Evolutionary conservation across 163 green algal species (phyloP).

Genomic region (Volvox carteri): DNA sequence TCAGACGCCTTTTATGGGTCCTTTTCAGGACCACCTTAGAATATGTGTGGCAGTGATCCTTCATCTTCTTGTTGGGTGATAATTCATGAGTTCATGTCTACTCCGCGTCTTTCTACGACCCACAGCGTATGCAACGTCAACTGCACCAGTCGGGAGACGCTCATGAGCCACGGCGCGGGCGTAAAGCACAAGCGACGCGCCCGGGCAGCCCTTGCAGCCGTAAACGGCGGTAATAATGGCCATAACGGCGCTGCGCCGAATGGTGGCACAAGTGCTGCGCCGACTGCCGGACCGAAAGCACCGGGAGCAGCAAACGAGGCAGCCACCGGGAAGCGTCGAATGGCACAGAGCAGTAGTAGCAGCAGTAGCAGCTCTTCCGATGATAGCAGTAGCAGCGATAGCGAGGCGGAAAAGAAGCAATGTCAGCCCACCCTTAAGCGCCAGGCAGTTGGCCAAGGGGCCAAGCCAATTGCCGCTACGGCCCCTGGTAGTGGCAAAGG

Average conservation of each 20-base stretch:
- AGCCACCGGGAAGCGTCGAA: background rate
- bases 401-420: background rate
- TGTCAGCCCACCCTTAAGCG: background rate
- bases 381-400: background rate
- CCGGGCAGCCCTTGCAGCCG: conserved; percentile 53
- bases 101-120: background rate
- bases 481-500: background rate
- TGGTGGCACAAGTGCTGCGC: background rate
- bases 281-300: too few species aligned
- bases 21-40: too few species aligned
- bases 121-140: conserved; percentile 90
- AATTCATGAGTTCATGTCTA: too few species aligned
- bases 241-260: background rate
- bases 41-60: too few species aligned
- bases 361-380: background rate
- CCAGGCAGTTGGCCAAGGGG: background rate
- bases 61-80: too few species aligned
- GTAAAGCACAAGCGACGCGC: conserved; percentile 86
- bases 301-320: background rate
- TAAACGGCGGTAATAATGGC: conserved; percentile 40
- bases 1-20: too few species aligned
- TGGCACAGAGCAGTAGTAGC: background rate
- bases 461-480: background rate
- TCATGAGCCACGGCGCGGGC: conserved; percentile 88
- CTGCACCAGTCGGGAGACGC: conserved; percentile 92